Evolutionary conservation across 495 filamentous ascomycete genomes (phyloP), one percentile per base, ranked within the genome.

Genomic region (Xanthoparmelia taractica): DNA sequence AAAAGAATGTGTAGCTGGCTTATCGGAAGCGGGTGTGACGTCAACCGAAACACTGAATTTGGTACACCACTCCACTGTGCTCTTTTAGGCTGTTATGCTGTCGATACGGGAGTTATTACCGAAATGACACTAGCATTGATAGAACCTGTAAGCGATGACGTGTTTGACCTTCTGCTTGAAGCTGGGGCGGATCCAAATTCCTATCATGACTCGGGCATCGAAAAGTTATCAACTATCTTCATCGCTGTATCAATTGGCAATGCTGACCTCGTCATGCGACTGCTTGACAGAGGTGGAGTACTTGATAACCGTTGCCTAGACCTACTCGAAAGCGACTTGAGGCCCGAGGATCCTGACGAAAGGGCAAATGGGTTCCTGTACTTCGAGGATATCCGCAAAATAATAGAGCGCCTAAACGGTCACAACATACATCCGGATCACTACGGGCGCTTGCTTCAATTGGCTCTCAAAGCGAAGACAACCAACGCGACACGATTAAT

Each of bases 21-120:
- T 0, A 50, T 69, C 15, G 20, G 10, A n/a, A 31, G 56, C 8
- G 59, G 61, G 4, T 31, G 33, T n/a, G 47, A 59, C 59, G 61
- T 67, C 15, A 58, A 65, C 38, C 54, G 54, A 57, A n/a, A 23
- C 34, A 63, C 38, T n/a, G 17, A 7, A 5, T 52, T 69, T 10
- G 67, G 67, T 15, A 65, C 61, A 15, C 67, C 67, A 20, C 65
- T 69, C 11, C 34, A 63, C 29, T 69, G 62, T 27, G 67, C 62
- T 10, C 37, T 69, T 0, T 2, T 67, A 11, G 5, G 11, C 0
- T 20, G 7, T 4, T 27, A 60, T 1, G 8, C 8, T 33, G 20
- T 8, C 40, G 17, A 43, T 43, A n/a, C n/a, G n/a, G n/a, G n/a
- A n/a, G n/a, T n/a, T n/a, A n/a, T n/a, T n/a, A n/a, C n/a, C n/a